phyloP scores from a whole-genome alignment of 768 basidiomycete genomes.

The Pleurotus cornucopiae region DNA sequence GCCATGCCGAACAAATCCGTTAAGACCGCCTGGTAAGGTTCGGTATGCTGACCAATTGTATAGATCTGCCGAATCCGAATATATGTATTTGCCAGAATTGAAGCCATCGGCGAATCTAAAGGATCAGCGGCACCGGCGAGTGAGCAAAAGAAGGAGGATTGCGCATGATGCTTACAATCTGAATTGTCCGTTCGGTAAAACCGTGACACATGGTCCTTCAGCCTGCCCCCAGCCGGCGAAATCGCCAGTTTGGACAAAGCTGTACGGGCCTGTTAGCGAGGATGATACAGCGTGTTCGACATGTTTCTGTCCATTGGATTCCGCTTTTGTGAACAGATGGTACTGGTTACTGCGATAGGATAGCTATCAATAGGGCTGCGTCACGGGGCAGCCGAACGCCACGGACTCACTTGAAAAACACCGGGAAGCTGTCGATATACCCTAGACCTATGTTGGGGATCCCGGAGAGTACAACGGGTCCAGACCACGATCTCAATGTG shows the following conservation, averaged over 20 bases:
- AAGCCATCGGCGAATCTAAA: constrained; percentile 27
- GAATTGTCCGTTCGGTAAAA: constrained; percentile 27
- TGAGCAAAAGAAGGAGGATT: neutral
- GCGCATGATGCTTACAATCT: constrained; percentile 19
- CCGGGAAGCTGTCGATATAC: constrained; percentile 31
- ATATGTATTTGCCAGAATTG: constrained; percentile 28
- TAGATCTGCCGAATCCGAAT: constrained; percentile 29
- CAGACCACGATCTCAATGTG: constrained; percentile 24
- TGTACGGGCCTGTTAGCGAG: constrained; percentile 29
- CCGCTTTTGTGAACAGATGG: constrained; percentile 30
- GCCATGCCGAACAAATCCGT: constrained; percentile 27
- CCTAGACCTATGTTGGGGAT: constrained; percentile 30
- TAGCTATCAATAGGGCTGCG: neutral
- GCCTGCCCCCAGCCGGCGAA: constrained; percentile 32
- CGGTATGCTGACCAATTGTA: constrained; percentile 26
- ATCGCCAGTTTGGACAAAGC: constrained; percentile 28
- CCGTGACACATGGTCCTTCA: constrained; percentile 27
- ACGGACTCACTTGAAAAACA: constrained; percentile 24
- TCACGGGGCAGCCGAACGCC: too few relatives aligned
- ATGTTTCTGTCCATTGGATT: constrained; percentile 26
- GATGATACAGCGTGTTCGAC: constrained; percentile 28
- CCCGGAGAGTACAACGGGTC: constrained; percentile 28
- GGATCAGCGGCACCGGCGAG: neutral
- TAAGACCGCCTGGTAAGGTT: constrained; percentile 21
- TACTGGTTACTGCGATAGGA: constrained; percentile 22